Base-by-base conservation (phyloP, 257 asterid species). In the Gentiana macrophylla region DNA sequence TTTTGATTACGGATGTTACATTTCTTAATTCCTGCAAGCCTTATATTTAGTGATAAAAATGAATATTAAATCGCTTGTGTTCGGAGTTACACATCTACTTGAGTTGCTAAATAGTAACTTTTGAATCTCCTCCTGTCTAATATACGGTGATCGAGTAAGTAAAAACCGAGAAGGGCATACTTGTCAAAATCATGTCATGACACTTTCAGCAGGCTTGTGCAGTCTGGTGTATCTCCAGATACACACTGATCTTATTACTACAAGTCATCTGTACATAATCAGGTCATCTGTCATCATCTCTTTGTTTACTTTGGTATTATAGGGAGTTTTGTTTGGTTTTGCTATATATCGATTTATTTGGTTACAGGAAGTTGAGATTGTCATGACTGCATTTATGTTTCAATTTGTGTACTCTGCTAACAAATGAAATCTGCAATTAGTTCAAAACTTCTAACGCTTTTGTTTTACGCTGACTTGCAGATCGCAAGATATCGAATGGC, bases 141-240 rank as follows among this genome's bases (percentile, higher is more conserved):
- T 36, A 59, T 67, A 46, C 56, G n/a, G 55, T 57, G 61, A 37
- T 79, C 89, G 96, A 70, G 92, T 87, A 36, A 84, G 94, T 8
- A 77, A 80, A 75, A 85, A 84, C 41, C 80, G 88, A 55, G 74
- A 75, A 55, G 62, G 24, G 64, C 76, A 59, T 59, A 69, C 35
- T 67, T 81, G 62, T 85, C 98, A 63, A 91, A 83, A 78, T 84
- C 98, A 55, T 91, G 98, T 64, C 89, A 91, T 66, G 96, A 91
- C 70, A 85, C 88, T 37, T 75, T 91, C 74, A n/a, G n/a, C n/a
- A n/a, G n/a, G n/a, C n/a, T n/a, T n/a, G 68, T 84, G 65, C 96
- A 91, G n/a, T 47, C 83, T 66, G 95, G 96, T 43, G 66, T 83
- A 62, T 77, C 96, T 65, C 90, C 90, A 33, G 85, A 86, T 56